Evolutionary conservation across 371 early-diverging fungal species (phyloP).

Genomic region (Mortierella sp.): DNA sequence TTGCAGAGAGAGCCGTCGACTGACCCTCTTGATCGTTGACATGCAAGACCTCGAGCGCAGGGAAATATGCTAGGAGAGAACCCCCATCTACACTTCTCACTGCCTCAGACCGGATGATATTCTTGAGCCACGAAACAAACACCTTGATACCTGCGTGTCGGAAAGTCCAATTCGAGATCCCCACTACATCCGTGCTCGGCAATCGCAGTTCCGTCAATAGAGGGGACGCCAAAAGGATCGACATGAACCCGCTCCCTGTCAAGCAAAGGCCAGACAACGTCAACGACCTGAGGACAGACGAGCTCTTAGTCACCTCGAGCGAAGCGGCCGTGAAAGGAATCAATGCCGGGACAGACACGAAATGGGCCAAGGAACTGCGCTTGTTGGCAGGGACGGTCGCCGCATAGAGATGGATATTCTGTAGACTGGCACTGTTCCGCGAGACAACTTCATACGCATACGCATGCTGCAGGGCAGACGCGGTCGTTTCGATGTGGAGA

Average conservation of each 20-base stretch:
- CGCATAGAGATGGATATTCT: neutral
- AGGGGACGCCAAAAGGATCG: neutral
- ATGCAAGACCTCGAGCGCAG: neutral
- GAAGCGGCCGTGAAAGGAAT: neutral
- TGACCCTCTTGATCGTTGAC: neutral
- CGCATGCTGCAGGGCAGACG: neutral
- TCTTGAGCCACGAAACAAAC: neutral
- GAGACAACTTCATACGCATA: slow-evolving; percentile 1
- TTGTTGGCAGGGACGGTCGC: neutral
- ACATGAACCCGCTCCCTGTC: neutral
- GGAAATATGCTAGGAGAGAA: neutral
- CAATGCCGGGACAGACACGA: neutral
- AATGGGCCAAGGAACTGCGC: neutral
- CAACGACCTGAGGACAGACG: neutral
- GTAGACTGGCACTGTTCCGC: neutral
- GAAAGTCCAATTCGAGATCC: neutral
- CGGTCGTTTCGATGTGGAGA: neutral
- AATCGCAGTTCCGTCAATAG: neutral
- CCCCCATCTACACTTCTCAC: neutral
- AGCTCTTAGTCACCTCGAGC: neutral
- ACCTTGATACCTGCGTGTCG: neutral
- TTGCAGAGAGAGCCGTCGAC: neutral
- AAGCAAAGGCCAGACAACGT: neutral
- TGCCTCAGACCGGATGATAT: neutral
- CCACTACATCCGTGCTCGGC: neutral